These are phyloP conservation scores for Metschnikowia reukaufii DNA, from an alignment of 805 yeast species.

Conservation along the genomic window DNA sequence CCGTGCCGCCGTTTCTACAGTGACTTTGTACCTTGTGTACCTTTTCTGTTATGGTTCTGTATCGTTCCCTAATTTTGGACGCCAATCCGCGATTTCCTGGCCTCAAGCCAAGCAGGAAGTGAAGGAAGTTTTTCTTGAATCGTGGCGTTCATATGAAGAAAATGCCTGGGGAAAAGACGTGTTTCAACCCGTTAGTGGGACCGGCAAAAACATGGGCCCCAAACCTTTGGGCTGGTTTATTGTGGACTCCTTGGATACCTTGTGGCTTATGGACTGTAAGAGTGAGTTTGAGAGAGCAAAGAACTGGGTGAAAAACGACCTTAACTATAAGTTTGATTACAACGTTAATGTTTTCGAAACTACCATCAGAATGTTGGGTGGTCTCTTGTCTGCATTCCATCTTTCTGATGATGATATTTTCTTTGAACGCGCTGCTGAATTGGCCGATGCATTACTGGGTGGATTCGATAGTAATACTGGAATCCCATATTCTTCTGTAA, in stretches of 20 bases:
- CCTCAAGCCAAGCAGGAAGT: slow-evolving; percentile 53
- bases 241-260: slow-evolving; percentile 82
- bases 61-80: slow-evolving; percentile 1
- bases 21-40: slow-evolving; percentile 17
- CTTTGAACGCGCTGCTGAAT: slow-evolving; percentile 72
- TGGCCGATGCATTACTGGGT: slow-evolving; percentile 71
- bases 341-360: slow-evolving; percentile 86
- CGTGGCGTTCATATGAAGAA: slow-evolving; percentile 74
- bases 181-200: slow-evolving; percentile 64
- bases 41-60: slow-evolving; percentile 5
- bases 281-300: slow-evolving; percentile 65
- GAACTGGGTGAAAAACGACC: slow-evolving; percentile 70
- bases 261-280: slow-evolving; percentile 70
- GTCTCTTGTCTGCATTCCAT: slow-evolving; percentile 79
- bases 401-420: slow-evolving; percentile 67
- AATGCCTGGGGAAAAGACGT: slow-evolving; percentile 86
- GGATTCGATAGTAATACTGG: slow-evolving; percentile 70
- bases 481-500: slow-evolving; percentile 76
- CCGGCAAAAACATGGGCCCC: slow-evolving; percentile 73
- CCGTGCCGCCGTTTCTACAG: slow-evolving; percentile 15
- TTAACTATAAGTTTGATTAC: slow-evolving; percentile 70
- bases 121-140: slow-evolving; percentile 62
- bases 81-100: slow-evolving; percentile 36
- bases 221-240: slow-evolving; percentile 90
- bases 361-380: slow-evolving; percentile 93